A percentile compares a stretch with the other conserved stretches of the same genome.
phyloP scores from a whole-genome alignment of 2,329 filamentous ascomycete species.

The Magnaporthiopsis rhizophila region DNA sequence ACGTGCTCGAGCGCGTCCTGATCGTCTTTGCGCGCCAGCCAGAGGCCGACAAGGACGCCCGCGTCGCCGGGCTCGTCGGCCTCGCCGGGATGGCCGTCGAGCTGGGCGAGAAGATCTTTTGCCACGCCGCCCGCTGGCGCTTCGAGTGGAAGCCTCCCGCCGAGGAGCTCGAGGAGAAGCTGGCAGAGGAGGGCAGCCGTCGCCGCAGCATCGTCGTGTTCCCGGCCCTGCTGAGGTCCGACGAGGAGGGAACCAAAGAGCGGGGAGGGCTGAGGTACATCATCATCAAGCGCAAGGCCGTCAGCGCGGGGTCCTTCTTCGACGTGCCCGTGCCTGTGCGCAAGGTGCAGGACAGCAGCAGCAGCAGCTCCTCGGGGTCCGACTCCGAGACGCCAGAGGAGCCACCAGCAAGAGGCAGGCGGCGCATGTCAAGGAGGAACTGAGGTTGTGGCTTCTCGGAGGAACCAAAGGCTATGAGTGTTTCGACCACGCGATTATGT shows the following conservation, averaged over 20 bases:
- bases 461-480: not conserved
- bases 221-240: slow-evolving; percentile 6
- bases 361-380: not conserved
- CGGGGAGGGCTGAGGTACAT: slow-evolving; percentile 3
- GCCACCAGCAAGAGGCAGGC: not conserved
- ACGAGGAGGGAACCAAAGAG: slow-evolving; percentile 6
- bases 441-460: not conserved
- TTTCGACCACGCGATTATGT: not conserved
- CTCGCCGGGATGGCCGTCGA: slow-evolving; percentile 6
- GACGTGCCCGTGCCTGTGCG: slow-evolving; percentile 1
- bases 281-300: slow-evolving; percentile 8
- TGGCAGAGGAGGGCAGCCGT: not conserved
- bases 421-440: not conserved
- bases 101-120: slow-evolving; percentile 9
- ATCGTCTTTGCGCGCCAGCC: slow-evolving; percentile 1
- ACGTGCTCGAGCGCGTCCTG: slow-evolving; percentile 3
- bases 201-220: slow-evolving; percentile 6
- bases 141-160: slow-evolving; percentile 8
- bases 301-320: slow-evolving; percentile 8
- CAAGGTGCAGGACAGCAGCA: not conserved
- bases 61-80: slow-evolving; percentile 1
- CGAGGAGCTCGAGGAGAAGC: slow-evolving; percentile 3
- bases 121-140: slow-evolving; percentile 6
- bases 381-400: not conserved
- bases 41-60: slow-evolving; percentile 1